Evolutionary conservation across 108 stramenopile species (phyloP).

Genomic region (Epipyxis sp.): DNA sequence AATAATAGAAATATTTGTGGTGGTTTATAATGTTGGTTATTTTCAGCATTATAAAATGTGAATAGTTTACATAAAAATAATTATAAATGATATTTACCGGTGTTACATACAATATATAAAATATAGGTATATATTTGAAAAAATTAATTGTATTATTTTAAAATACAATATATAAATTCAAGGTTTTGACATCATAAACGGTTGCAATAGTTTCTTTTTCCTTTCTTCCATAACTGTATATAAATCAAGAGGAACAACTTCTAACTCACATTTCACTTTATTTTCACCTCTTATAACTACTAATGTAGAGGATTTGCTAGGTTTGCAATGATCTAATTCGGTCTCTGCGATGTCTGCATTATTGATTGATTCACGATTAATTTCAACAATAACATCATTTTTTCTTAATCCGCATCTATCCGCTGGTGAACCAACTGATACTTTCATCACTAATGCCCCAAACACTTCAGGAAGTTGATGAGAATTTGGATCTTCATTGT

Average conservation of each 20-base stretch:
- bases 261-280: not conserved
- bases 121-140: too few species aligned
- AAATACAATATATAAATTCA: too few species aligned
- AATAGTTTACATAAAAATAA: too few species aligned
- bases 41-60: too few species aligned
- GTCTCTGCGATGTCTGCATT: not conserved
- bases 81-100: too few species aligned
- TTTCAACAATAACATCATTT: conserved; percentile 41
- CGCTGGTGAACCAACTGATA: conserved; percentile 35
- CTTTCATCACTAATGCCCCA: conserved; percentile 40
- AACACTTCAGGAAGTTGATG: conserved; percentile 33
- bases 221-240: not conserved
- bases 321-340: not conserved
- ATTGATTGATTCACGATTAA: not conserved
- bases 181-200: too few species aligned
- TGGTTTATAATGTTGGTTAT: too few species aligned
- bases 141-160: too few species aligned
- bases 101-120: too few species aligned
- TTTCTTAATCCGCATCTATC: conserved; percentile 34
- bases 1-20: too few species aligned
- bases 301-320: not conserved
- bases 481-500: conserved; percentile 50
- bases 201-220: not conserved
- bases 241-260: not conserved
- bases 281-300: not conserved